Percentiles rank a stretch among this genome's conserved stretches.
Evolutionary conservation across 352 stramenopile genomes (phyloP).

Genomic region (Pythium diclinum): DNA sequence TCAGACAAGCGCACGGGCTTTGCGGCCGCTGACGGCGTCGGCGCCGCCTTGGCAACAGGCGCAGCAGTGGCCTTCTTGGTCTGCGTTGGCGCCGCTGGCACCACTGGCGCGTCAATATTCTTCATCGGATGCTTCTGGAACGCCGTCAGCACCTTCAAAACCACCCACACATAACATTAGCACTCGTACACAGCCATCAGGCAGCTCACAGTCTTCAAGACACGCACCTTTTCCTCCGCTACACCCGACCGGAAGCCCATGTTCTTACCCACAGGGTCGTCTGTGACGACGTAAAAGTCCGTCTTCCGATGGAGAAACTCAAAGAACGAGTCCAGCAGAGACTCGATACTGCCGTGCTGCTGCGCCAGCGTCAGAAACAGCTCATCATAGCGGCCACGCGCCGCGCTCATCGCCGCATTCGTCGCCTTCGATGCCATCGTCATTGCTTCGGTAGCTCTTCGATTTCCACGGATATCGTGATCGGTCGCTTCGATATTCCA

Average conservation of each 20-base stretch:
- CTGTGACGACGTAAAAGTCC: slow-evolving; percentile 93
- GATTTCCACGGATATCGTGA: not conserved
- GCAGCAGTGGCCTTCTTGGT: not conserved
- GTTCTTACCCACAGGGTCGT: slow-evolving; percentile 37
- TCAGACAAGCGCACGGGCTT: slow-evolving; percentile 37
- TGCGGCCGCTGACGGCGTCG: not conserved
- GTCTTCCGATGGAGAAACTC: slow-evolving; percentile 97
- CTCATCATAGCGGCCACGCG: slow-evolving; percentile 45
- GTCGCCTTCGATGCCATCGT: not conserved
- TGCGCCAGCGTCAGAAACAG: slow-evolving; percentile 95
- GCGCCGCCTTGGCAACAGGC: not conserved
- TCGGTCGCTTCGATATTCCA: slow-evolving; percentile 3
- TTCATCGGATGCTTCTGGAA: slow-evolving; percentile 71
- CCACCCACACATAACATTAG: slow-evolving; percentile 1
- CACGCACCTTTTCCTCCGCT: slow-evolving; percentile 49
- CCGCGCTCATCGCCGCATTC: slow-evolving; percentile 4
- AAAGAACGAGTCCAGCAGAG: slow-evolving; percentile 96
- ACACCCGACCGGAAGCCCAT: slow-evolving; percentile 69
- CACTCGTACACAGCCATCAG: not conserved
- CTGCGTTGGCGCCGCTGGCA: not conserved
- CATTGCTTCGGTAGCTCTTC: not conserved
- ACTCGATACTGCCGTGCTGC: slow-evolving; percentile 93
- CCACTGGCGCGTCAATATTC: slow-evolving; percentile 35
- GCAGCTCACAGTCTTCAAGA: not conserved
- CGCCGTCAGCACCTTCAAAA: slow-evolving; percentile 42